Percentiles rank a stretch among this genome's conserved stretches.
phyloP scores from a whole-genome alignment of 2,329 filamentous ascomycete species.

The Chrysoporthe cubensis region DNA sequence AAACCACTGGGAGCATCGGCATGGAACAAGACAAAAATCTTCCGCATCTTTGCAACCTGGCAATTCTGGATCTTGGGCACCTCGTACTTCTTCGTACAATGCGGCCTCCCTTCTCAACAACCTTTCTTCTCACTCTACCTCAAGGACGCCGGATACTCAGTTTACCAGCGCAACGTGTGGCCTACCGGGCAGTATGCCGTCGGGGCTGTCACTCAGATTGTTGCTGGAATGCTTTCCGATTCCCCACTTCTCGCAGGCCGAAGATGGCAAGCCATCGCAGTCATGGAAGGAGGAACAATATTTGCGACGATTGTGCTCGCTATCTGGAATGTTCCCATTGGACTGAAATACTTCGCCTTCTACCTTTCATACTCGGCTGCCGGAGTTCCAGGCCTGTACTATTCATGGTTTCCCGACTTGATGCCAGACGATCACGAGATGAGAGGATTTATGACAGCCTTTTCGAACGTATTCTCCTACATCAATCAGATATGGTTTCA shows the following conservation, averaged over 20 bases:
- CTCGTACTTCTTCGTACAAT: slow-evolving; percentile 31
- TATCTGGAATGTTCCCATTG: slow-evolving; percentile 23
- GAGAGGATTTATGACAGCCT: slow-evolving; percentile 31
- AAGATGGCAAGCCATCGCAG: slow-evolving; percentile 27
- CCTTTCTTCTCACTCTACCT: slow-evolving; percentile 24
- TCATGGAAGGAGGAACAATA: slow-evolving; percentile 29
- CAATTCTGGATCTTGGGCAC: slow-evolving; percentile 26
- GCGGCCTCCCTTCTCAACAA: slow-evolving; percentile 25
- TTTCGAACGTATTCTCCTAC: slow-evolving; percentile 29
- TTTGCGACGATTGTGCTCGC: slow-evolving; percentile 25
- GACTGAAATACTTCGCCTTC: slow-evolving; percentile 31
- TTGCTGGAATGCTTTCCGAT: slow-evolving; percentile 29
- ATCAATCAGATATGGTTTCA: slow-evolving; percentile 30
- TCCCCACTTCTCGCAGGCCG: slow-evolving; percentile 26
- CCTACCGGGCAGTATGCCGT: slow-evolving; percentile 26
- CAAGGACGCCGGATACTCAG: slow-evolving; percentile 12
- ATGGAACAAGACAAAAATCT: slow-evolving; percentile 20
- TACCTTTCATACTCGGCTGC: slow-evolving; percentile 27
- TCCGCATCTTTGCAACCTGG: slow-evolving; percentile 20
- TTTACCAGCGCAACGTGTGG: slow-evolving; percentile 27
- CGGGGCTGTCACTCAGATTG: slow-evolving; percentile 19
- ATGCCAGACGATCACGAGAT: slow-evolving; percentile 35
- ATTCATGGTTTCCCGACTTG: slow-evolving; percentile 34
- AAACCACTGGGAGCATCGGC: slow-evolving; percentile 19
- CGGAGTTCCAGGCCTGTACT: slow-evolving; percentile 29